A percentile compares a stretch with the other conserved stretches of the same genome.
phyloP scores from a whole-genome alignment of 1,284 basidiomycete species.

The Ceratobasidium sp. region DNA sequence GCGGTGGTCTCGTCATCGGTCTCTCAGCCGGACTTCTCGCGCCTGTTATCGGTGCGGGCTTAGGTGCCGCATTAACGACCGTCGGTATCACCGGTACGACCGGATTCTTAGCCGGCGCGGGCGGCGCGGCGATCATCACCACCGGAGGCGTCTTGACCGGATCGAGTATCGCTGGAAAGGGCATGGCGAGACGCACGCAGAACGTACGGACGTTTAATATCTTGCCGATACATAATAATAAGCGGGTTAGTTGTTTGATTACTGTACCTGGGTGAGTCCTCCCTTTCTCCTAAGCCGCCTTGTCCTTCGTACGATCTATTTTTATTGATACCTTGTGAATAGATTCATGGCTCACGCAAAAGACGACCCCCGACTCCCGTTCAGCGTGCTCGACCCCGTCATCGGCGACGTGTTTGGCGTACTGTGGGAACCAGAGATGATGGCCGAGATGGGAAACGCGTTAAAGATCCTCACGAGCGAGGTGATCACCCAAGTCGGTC shows the following conservation, averaged over 20 bases:
- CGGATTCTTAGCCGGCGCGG: constrained; percentile 88
- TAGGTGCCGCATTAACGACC: constrained; percentile 88
- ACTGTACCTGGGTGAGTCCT: constrained; percentile 87
- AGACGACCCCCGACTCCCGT: constrained; percentile 92
- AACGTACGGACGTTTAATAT: constrained; percentile 92
- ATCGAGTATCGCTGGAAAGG: constrained; percentile 85
- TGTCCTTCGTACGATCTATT: too few relatives aligned
- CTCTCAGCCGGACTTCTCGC: constrained; percentile 85
- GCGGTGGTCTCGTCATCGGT: constrained; percentile 93
- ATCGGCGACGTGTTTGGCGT: constrained; percentile 95
- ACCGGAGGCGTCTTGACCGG: constrained; percentile 92
- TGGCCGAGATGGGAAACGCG: constrained; percentile 90
- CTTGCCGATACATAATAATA: constrained; percentile 93
- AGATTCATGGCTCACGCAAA: constrained; percentile 92
- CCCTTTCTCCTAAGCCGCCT: too few relatives aligned
- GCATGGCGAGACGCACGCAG: constrained; percentile 90
- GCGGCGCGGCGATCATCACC: constrained; percentile 92
- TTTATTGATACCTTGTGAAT: constrained; percentile 27
- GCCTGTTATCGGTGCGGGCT: constrained; percentile 91
- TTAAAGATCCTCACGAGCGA: constrained; percentile 89
- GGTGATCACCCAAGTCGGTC: constrained; percentile 86
- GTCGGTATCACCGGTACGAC: constrained; percentile 90
- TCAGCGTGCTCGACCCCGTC: constrained; percentile 93
- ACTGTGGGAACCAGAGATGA: constrained; percentile 98
- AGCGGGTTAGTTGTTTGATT: constrained; percentile 91